Evolutionary conservation across 768 basidiomycete genomes (phyloP).

Genomic region (Collybiopsis luxurians): DNA sequence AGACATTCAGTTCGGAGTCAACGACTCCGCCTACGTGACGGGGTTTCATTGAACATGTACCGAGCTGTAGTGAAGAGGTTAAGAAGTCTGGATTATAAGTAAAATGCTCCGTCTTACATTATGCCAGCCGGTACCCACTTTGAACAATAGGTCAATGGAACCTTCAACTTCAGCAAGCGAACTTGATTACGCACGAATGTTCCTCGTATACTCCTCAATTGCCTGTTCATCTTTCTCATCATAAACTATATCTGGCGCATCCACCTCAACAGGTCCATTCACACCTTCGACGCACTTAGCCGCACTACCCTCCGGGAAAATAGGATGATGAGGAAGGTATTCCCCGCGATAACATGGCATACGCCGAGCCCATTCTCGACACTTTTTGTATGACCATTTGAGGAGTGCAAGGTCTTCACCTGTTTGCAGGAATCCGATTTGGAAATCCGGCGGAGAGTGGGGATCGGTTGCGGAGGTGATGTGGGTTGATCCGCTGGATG

Average conservation of each 20-base stretch:
- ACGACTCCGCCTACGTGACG: conserved; percentile 58
- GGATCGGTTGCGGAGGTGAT: conserved; percentile 30
- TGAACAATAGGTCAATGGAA: not conserved
- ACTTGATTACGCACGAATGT: conserved; percentile 27
- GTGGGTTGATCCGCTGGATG: conserved; percentile 34
- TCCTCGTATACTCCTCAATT: conserved; percentile 36
- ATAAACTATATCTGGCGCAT: conserved; percentile 38
- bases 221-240: conserved; percentile 37
- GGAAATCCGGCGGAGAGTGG: conserved; percentile 33
- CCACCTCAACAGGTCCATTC: conserved; percentile 27
- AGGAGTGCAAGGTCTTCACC: conserved; percentile 10
- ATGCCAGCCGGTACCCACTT: conserved; percentile 46
- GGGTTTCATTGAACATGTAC: conserved; percentile 69
- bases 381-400: conserved; percentile 42
- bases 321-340: conserved; percentile 30
- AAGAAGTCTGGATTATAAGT: no score
- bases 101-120: conserved; percentile 25
- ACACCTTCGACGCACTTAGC: conserved; percentile 19
- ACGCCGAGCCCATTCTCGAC: conserved; percentile 52
- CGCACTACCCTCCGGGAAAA: conserved; percentile 31
- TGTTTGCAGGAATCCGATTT: conserved; percentile 44
- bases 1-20: conserved; percentile 59
- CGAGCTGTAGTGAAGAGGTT: conserved; percentile 16
- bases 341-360: conserved; percentile 46
- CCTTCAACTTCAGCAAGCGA: not conserved